phyloP scores from a whole-genome alignment of 306 rosid genomes.

The Trichosanthes cucumerina region DNA sequence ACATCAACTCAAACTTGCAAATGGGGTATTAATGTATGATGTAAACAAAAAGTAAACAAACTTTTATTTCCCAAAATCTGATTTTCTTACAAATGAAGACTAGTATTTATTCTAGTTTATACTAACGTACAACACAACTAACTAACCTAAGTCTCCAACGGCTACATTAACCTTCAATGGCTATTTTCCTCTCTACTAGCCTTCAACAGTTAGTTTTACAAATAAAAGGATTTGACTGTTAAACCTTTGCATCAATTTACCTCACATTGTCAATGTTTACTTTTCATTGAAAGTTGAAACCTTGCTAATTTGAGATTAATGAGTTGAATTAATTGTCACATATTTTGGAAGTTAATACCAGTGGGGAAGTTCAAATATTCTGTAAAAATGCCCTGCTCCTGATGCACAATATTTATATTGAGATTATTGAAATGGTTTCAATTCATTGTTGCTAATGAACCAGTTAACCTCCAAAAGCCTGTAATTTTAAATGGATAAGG shows the following conservation, averaged over 20 bases:
- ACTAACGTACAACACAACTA: not conserved
- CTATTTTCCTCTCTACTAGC: not conserved
- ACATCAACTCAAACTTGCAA: not conserved
- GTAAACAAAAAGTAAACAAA: not conserved
- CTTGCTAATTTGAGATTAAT: not conserved
- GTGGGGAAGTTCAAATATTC: not conserved
- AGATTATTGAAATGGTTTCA: not conserved
- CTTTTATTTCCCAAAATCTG: not conserved
- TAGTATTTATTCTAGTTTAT: not conserved
- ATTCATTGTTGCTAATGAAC: not conserved
- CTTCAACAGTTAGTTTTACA: not conserved
- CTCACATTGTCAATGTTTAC: not conserved
- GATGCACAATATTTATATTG: not conserved
- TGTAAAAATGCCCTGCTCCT: not conserved
- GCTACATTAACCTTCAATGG: not conserved
- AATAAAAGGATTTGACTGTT: not conserved
- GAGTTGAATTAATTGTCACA: not conserved
- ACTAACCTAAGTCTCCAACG: not conserved
- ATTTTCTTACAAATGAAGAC: not conserved
- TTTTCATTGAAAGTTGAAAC: not conserved
- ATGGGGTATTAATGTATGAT: not conserved
- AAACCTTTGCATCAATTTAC: not conserved
- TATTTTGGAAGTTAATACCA: not conserved
- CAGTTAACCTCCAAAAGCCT: not conserved
- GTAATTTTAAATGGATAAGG: not conserved